Percentiles rank a stretch among this genome's conserved stretches.
Conservation (phyloP, 179 eudicot genomes). For the Actinidia polygama region DNA sequence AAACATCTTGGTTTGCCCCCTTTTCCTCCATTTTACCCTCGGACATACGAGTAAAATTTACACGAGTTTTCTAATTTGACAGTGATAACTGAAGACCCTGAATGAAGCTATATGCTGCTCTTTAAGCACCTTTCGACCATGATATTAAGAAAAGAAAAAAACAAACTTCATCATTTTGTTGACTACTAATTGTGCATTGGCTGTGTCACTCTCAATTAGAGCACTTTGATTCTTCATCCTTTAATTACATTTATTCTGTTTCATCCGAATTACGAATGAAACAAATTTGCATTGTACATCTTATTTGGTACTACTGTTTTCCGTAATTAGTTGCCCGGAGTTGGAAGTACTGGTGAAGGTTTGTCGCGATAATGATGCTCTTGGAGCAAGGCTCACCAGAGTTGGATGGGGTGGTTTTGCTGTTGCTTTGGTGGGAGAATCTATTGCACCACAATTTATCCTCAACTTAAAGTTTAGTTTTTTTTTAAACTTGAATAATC, state of each 20-base stretch:
- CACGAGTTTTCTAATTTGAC: background rate
- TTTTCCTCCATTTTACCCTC: background rate
- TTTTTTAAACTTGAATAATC: background rate
- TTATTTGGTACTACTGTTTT: background rate
- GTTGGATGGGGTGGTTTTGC: slow-evolving; percentile 99
- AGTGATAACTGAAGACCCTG: background rate
- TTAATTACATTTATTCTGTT: background rate
- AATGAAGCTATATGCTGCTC: background rate
- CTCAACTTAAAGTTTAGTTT: slow-evolving; percentile 74
- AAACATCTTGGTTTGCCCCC: too few relatives aligned
- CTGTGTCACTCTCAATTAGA: too few relatives aligned
- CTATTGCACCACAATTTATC: slow-evolving; percentile 82
- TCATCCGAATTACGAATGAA: background rate
- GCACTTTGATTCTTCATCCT: too few relatives aligned
- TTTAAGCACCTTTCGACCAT: background rate
- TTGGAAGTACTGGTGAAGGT: slow-evolving; percentile 89
- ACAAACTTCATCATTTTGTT: background rate
- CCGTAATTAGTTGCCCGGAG: slow-evolving; percentile 74
- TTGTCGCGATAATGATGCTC: slow-evolving; percentile 80
- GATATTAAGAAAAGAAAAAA: background rate
- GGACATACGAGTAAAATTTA: background rate
- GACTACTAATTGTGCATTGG: background rate
- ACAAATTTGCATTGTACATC: background rate
- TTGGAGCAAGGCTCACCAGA: slow-evolving; percentile 98
- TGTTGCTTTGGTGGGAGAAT: slow-evolving; percentile 89